These are phyloP conservation scores for Hypoxylon sp. DNA, from an alignment of 2,329 filamentous ascomycete genomes.

Conservation along the genomic window DNA sequence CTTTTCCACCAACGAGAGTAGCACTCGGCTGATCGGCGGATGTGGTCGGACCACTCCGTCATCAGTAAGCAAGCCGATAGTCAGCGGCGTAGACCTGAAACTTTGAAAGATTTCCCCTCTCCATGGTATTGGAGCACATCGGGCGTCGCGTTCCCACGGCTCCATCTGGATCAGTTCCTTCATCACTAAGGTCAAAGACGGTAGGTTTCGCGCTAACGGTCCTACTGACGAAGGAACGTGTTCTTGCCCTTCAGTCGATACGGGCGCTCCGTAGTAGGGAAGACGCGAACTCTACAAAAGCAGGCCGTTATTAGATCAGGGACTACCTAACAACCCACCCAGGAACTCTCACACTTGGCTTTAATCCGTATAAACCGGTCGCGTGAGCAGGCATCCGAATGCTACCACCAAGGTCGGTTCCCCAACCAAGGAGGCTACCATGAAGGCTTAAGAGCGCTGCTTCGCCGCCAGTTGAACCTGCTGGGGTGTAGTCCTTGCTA, in stretches of 20 bases:
- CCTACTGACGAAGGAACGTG: constrained; percentile 75
- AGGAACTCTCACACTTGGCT: constrained; percentile 62
- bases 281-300: constrained; percentile 66
- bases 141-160: constrained; percentile 70
- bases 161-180: constrained; percentile 62
- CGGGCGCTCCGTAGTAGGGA: constrained; percentile 71
- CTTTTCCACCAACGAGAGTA: constrained; percentile 57
- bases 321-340: constrained; percentile 45
- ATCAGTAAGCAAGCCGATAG: constrained; percentile 57
- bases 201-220: constrained; percentile 68
- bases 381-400: constrained; percentile 64
- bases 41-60: constrained; percentile 70
- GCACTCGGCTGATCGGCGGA: constrained; percentile 65
- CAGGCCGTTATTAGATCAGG: constrained; percentile 12
- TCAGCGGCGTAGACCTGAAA: constrained; percentile 60
- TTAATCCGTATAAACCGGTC: constrained; percentile 65
- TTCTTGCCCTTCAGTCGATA: constrained; percentile 75
- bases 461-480: constrained; percentile 57
- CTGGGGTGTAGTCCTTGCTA: constrained; percentile 61
- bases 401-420: constrained; percentile 68
- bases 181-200: constrained; percentile 65
- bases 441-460: constrained; percentile 46
- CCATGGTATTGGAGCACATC: constrained; percentile 69
- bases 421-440: constrained; percentile 62
- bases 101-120: constrained; percentile 61